phyloP scores from a whole-genome alignment of 805 yeast genomes.

The Nakazawaea ernobii region DNA sequence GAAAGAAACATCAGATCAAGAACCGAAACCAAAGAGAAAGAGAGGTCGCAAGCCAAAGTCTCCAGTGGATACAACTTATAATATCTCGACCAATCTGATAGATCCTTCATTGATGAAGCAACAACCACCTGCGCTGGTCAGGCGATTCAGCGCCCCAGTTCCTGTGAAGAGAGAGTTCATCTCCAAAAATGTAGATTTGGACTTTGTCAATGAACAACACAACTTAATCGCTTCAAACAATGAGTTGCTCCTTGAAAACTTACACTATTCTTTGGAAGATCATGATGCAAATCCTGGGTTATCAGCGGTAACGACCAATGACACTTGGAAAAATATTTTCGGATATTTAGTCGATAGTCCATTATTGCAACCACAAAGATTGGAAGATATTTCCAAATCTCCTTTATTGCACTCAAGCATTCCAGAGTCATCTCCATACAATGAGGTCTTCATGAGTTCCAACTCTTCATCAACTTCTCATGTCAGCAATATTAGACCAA shows the following conservation, averaged over 20 bases:
- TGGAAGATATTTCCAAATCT: background rate
- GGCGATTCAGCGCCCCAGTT: slow-evolving; percentile 2
- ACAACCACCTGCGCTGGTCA: background rate
- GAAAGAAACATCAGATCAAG: background rate
- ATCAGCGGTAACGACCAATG: background rate
- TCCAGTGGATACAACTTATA: background rate
- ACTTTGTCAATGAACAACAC: background rate
- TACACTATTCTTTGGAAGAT: slow-evolving; percentile 10
- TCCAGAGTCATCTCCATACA: background rate
- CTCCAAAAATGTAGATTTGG: background rate
- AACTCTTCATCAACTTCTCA: background rate
- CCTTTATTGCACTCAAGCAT: background rate
- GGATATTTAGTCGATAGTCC: slow-evolving; percentile 10
- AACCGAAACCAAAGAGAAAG: slow-evolving; percentile 4
- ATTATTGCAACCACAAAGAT: slow-evolving; percentile 1
- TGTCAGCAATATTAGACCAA: background rate
- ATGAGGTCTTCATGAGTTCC: background rate
- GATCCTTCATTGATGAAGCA: background rate
- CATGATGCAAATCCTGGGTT: background rate
- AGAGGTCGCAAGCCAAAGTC: slow-evolving; percentile 7
- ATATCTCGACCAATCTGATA: background rate
- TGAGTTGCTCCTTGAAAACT: background rate
- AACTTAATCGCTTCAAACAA: background rate
- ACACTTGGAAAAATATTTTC: background rate
- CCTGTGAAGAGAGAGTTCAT: background rate